Evolutionary conservation across 441 rosid species (phyloP).

Genomic region (Gossypium davidsonii): DNA sequence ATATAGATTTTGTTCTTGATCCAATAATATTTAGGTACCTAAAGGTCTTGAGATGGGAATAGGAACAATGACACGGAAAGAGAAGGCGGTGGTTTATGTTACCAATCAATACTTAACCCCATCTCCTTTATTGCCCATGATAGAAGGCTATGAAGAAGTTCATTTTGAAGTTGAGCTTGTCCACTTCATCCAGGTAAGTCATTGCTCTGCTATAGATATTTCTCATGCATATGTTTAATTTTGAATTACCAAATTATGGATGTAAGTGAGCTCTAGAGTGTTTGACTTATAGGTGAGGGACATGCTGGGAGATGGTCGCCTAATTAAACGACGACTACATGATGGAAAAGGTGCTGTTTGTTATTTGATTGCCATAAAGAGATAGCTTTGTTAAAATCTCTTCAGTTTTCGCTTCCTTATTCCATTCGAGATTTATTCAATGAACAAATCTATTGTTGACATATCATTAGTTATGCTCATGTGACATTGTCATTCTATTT

Average conservation of each 20-base stretch:
- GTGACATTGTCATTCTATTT: background rate
- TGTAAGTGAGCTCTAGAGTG: conserved; percentile 20
- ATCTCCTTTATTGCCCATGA: conserved; percentile 59
- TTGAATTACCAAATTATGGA: conserved; percentile 2
- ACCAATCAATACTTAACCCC: conserved; percentile 61
- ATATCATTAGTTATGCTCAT: background rate
- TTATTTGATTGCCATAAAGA: background rate
- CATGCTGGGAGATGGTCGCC: conserved; percentile 97
- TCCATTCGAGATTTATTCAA: background rate
- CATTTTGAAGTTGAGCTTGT: conserved; percentile 94
- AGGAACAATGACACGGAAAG: conserved; percentile 83
- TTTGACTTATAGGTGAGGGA: conserved; percentile 76
- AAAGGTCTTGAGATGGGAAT: conserved; percentile 96
- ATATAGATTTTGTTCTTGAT: conserved; percentile 10
- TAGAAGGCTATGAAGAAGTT: conserved; percentile 72
- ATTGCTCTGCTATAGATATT: background rate
- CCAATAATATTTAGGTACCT: conserved; percentile 59
- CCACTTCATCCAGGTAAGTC: conserved; percentile 77
- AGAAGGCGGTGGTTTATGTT: conserved; percentile 85
- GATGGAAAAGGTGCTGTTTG: conserved; percentile 74
- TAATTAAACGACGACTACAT: conserved; percentile 78
- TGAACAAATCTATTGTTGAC: background rate
- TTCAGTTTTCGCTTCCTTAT: background rate
- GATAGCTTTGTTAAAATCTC: background rate
- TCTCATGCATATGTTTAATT: background rate